These are phyloP conservation scores for Alternaria solani DNA, from an alignment of 2,329 filamentous ascomycete genomes.

Conservation along the genomic window DNA sequence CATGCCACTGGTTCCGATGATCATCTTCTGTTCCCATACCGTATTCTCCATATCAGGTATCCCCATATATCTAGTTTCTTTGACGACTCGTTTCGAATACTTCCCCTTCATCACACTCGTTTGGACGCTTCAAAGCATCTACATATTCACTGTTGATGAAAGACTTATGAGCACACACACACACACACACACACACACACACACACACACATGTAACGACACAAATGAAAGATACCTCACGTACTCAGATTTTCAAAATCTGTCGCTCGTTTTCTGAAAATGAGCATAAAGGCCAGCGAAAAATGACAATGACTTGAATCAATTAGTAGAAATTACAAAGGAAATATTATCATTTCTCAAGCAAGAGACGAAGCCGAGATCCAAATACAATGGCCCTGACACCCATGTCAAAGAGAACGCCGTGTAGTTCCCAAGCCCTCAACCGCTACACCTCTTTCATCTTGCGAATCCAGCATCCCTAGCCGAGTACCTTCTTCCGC, in stretches of 20 bases:
- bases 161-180: neutral
- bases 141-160: neutral
- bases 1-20: neutral
- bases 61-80: neutral
- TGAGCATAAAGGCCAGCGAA: neutral
- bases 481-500: neutral
- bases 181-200: neutral
- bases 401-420: neutral
- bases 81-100: no score
- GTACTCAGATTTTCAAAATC: neutral
- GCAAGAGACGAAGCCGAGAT: neutral
- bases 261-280: neutral
- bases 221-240: neutral
- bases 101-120: neutral
- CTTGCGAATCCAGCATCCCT: slow-evolving; percentile 11
- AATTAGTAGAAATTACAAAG: neutral
- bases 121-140: neutral
- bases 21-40: neutral
- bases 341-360: neutral
- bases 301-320: neutral
- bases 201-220: neutral
- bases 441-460: neutral
- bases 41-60: neutral
- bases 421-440: no score
- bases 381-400: neutral